Evolutionary conservation across 2,329 filamentous ascomycete genomes (phyloP).

Genomic region (Zymoseptoria tritici): DNA sequence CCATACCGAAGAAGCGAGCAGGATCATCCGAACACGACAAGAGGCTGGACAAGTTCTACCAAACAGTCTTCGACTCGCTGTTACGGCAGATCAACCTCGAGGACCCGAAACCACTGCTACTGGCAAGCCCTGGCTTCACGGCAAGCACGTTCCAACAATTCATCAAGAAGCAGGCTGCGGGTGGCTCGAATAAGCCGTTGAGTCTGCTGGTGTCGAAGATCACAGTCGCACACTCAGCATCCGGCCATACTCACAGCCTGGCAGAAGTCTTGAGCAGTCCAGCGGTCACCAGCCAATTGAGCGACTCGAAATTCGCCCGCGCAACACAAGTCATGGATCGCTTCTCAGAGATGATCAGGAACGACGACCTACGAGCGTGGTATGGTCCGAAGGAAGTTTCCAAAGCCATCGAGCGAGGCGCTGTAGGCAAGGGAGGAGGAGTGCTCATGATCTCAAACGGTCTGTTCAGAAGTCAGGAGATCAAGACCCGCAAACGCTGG

Average conservation of each 20-base stretch:
- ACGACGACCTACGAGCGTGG: constrained; percentile 82
- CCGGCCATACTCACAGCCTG: constrained; percentile 78
- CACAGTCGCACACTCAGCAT: constrained; percentile 72
- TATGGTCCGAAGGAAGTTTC: constrained; percentile 81
- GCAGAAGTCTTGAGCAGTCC: constrained; percentile 79
- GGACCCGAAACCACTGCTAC: constrained; percentile 62
- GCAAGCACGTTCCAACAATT: constrained; percentile 74
- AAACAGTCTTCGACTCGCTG: constrained; percentile 66
- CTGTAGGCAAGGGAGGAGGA: constrained; percentile 78
- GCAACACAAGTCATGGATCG: constrained; percentile 80
- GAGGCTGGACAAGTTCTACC: constrained; percentile 58
- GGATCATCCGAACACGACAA: constrained; percentile 58
- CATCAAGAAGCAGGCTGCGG: constrained; percentile 54
- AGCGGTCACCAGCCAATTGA: constrained; percentile 68
- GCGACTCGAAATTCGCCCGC: constrained; percentile 78
- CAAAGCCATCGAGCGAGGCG: constrained; percentile 75
- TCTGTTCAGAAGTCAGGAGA: constrained; percentile 75
- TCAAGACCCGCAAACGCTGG: constrained; percentile 69
- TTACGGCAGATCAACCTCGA: constrained; percentile 70
- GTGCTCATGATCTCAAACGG: constrained; percentile 79
- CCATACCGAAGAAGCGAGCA: constrained; percentile 60
- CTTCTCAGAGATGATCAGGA: constrained; percentile 68
- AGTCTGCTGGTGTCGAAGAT: constrained; percentile 55
- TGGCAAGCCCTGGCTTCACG: constrained; percentile 85
- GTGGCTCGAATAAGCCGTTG: constrained; percentile 66